phyloP scores from a whole-genome alignment of 805 yeast species.

The Candida ulmi region DNA sequence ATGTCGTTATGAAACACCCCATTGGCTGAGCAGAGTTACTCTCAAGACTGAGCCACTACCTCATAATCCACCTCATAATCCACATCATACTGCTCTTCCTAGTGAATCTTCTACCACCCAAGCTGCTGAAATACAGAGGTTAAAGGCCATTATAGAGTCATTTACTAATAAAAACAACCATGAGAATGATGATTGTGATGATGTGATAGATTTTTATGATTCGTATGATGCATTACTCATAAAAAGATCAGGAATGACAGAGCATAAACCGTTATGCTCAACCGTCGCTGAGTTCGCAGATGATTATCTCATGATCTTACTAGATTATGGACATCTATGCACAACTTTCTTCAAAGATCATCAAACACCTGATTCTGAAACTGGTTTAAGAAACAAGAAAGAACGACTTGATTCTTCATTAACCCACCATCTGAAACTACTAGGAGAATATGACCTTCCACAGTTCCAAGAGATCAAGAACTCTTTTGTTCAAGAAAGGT shows the following conservation, averaged over 20 bases:
- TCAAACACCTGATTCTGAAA: conserved; percentile 8
- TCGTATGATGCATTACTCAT: conserved; percentile 13
- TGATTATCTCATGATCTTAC: conserved; percentile 16
- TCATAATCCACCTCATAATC: no score
- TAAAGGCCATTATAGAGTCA: neutral
- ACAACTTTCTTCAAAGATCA: conserved; percentile 8
- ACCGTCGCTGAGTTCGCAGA: conserved; percentile 17
- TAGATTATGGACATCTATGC: conserved; percentile 19
- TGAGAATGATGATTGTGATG: conserved; percentile 14
- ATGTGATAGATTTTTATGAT: conserved; percentile 16
- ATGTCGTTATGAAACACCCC: conserved; percentile 23
- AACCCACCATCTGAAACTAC: conserved; percentile 11
- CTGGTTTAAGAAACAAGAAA: conserved; percentile 10
- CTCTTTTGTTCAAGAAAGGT: conserved; percentile 15
- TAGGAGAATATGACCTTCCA: conserved; percentile 19
- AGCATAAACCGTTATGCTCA: conserved; percentile 19
- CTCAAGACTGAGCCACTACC: conserved; percentile 9
- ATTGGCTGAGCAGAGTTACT: conserved; percentile 19
- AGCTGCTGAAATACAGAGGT: conserved; percentile 1
- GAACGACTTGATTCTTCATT: conserved; percentile 20
- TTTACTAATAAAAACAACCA: neutral
- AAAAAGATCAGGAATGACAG: conserved; percentile 23
- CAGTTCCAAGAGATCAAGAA: conserved; percentile 14
- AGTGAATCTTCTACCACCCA: no score
- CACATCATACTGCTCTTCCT: no score